Conservation (phyloP, 805 yeast species). For the Ogataea dorogensis region DNA sequence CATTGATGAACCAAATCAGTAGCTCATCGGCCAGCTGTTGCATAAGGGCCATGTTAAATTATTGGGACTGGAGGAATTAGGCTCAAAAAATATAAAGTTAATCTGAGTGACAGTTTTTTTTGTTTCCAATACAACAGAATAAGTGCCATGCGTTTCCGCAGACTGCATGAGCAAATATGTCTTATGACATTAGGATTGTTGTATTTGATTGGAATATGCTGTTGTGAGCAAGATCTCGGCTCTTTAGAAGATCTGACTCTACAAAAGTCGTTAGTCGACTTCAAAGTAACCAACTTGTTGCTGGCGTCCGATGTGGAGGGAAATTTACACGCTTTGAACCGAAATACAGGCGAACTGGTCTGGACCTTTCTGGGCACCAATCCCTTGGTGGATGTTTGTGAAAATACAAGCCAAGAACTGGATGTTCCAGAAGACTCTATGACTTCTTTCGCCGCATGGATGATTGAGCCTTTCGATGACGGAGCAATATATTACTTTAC, state of each 20-base stretch:
- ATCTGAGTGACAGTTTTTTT: background rate
- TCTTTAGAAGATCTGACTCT: conserved; percentile 1
- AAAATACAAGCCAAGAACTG: conserved; percentile 14
- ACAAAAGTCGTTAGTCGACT: conserved; percentile 24
- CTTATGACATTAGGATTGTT: conserved; percentile 1
- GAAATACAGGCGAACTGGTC: conserved; percentile 68
- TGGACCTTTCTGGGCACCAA: conserved; percentile 74
- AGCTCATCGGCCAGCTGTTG: conserved; percentile 23
- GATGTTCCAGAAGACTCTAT: conserved; percentile 14
- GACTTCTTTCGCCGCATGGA: conserved; percentile 51
- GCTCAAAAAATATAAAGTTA: conserved; percentile 1
- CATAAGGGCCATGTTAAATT: conserved; percentile 4
- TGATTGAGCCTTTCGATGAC: conserved; percentile 86
- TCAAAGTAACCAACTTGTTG: conserved; percentile 49
- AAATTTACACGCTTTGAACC: conserved; percentile 72
- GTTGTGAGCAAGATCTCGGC: conserved; percentile 3
- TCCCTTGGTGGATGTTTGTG: conserved; percentile 50
- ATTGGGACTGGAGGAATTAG: background rate
- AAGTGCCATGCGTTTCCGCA: conserved; percentile 8
- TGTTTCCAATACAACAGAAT: background rate
- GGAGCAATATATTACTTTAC: conserved; percentile 83
- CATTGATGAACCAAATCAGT: conserved; percentile 30
- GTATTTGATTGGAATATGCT: background rate
- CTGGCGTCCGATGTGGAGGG: conserved; percentile 86
- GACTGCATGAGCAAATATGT: conserved; percentile 2